Percentiles rank a stretch among this genome's conserved stretches.
phyloP scores from a whole-genome alignment of 306 rosid genomes.

The Gastrolobium bilobum region DNA sequence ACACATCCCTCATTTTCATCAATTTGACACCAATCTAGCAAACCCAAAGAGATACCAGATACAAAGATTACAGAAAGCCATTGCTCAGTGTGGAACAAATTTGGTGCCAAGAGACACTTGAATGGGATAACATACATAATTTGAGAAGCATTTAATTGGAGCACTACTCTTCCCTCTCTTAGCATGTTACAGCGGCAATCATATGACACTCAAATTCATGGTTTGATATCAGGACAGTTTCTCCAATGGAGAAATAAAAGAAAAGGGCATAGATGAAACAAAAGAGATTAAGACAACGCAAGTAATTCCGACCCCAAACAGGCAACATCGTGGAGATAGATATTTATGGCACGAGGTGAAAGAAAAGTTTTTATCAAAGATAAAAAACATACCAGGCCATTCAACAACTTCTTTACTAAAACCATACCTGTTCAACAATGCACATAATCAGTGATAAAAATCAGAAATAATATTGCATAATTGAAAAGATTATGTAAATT shows the following conservation, averaged over 20 bases:
- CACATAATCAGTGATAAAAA: constrained; percentile 30
- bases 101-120: constrained; percentile 29
- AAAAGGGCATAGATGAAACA: not conserved
- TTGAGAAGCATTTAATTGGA: not conserved
- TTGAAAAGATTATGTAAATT: constrained; percentile 9
- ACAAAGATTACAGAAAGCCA: constrained; percentile 7
- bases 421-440: constrained; percentile 73
- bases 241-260: constrained; percentile 29
- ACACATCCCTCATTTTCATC: constrained; percentile 32
- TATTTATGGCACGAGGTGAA: constrained; percentile 17
- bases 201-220: not conserved
- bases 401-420: constrained; percentile 93
- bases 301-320: constrained; percentile 13
- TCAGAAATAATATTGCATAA: constrained; percentile 20
- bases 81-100: not conserved
- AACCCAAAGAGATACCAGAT: not conserved
- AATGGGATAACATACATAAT: constrained; percentile 23
- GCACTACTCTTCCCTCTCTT: constrained; percentile 4
- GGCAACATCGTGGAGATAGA: constrained; percentile 13
- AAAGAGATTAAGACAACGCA: constrained; percentile 29
- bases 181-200: not conserved
- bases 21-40: constrained; percentile 15
- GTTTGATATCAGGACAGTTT: constrained; percentile 8
- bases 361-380: not conserved
- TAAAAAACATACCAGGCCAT: constrained; percentile 75